These are phyloP conservation scores for Dictyostelium discoideum DNA, from an alignment of 78 protist genomes.

Conservation along the genomic window DNA sequence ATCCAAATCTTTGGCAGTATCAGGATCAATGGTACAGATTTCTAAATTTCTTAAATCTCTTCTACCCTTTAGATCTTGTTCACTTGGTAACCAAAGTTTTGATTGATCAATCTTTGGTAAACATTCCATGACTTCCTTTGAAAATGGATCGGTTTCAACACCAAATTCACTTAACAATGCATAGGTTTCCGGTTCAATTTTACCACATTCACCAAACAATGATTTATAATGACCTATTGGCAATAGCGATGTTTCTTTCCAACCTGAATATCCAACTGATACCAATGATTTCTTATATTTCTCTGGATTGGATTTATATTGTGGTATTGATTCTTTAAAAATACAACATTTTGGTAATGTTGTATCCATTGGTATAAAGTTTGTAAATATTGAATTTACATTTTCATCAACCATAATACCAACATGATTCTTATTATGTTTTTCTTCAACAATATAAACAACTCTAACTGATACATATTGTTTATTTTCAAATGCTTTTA, in stretches of 20 bases:
- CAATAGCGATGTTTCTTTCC: slow-evolving; percentile 35
- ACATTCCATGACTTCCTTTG: slow-evolving; percentile 69
- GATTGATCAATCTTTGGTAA: slow-evolving; percentile 46
- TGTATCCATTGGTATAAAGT: slow-evolving; percentile 62
- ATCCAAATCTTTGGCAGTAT: slow-evolving; percentile 95
- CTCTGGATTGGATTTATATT: slow-evolving; percentile 58
- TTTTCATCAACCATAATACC: slow-evolving; percentile 49
- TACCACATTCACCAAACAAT: slow-evolving; percentile 84
- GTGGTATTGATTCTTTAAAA: slow-evolving; percentile 65
- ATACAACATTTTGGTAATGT: slow-evolving; percentile 74
- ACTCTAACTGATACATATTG: slow-evolving; percentile 46
- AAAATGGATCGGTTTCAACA: slow-evolving; percentile 60
- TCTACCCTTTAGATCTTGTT: slow-evolving; percentile 55
- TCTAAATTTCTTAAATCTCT: slow-evolving; percentile 85
- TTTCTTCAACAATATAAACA: slow-evolving; percentile 54
- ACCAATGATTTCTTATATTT: slow-evolving; percentile 47
- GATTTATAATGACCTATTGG: slow-evolving; percentile 55
- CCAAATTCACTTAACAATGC: slow-evolving; percentile 59
- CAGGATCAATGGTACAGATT: slow-evolving; percentile 95
- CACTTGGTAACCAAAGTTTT: slow-evolving; percentile 41
- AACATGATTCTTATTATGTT: slow-evolving; percentile 60
- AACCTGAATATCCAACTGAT: slow-evolving; percentile 4
- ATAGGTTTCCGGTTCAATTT: slow-evolving; percentile 87
- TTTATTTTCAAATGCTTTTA: slow-evolving; percentile 16
- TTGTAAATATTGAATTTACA: slow-evolving; percentile 42